Base-by-base conservation (phyloP, 306 rosid species). In the Vigna nakashimae region DNA sequence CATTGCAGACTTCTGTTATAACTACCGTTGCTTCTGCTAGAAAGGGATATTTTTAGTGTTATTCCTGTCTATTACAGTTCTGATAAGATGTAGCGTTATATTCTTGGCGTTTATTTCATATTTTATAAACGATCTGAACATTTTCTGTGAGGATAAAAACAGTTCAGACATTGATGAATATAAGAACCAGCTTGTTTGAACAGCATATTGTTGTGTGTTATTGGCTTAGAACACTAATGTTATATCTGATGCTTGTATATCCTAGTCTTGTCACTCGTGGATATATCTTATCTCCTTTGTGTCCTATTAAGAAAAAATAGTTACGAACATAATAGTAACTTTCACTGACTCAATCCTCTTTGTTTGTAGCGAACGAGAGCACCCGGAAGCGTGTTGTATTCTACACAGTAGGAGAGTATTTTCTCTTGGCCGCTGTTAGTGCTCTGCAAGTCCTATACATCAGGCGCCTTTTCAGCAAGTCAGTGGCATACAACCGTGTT, bases 401-500 rank as follows among this genome's bases (percentile, higher is more conserved):
- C 58, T 96, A 96, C 79, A 92, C 99, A 8, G 82, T 92, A 1
- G 94, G 87, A 55, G 97, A 96, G 85, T 96, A 92, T 85, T n/a
- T 91, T 79, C 57, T 93, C 43, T 89, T 96, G 86, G 91, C 88
- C 20, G 85, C 62, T 69, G 94, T 57, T 71, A 96, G 98, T 79
- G 79, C 84, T 17, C 79, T 92, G 46, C 99, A 92, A 82, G 92
- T 92, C 77, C 3, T 90, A 65, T 96, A 92, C 80, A 96, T 96
- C 65, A 92, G 99, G 69, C 91, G 85, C 43, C 99, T 96, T 24
- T 96, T 96, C 90, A 90, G 96, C 94, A 96, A 96, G 74, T 90
- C 98, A 0, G 97, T 91, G 46, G 98, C 82, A 10, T 96, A 92
- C 87, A 96, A 96, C 81, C 90, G 98, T 72, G 99, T 96, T 78